Percentiles rank a stretch among this genome's conserved stretches.
Evolutionary conservation across 371 early-diverging fungal species (phyloP).

Genomic region (Apophysomyces elegans): DNA sequence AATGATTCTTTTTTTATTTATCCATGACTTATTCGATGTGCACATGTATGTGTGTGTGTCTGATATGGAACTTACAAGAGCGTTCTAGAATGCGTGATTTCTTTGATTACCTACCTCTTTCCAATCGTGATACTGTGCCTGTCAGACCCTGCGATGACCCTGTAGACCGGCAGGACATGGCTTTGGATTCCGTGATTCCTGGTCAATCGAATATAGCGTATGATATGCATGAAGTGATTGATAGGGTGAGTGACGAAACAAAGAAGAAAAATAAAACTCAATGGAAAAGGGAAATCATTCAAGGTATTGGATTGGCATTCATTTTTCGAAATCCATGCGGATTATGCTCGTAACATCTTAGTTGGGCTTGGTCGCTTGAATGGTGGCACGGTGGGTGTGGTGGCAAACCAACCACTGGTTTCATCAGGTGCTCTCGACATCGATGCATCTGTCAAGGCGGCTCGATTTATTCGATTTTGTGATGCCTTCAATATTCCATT

Average conservation of each 20-base stretch:
- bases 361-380: slow-evolving; percentile 88
- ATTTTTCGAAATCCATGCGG: slow-evolving; percentile 93
- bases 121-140: slow-evolving; percentile 77
- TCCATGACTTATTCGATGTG: too few species aligned
- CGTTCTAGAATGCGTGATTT: slow-evolving; percentile 76
- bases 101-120: slow-evolving; percentile 86
- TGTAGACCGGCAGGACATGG: slow-evolving; percentile 73
- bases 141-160: slow-evolving; percentile 76
- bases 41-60: not conserved
- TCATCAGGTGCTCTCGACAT: slow-evolving; percentile 97
- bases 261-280: not conserved
- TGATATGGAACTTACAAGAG: not conserved
- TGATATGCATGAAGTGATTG: slow-evolving; percentile 91
- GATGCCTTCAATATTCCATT: slow-evolving; percentile 97
- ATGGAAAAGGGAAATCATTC: not conserved
- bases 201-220: slow-evolving; percentile 92
- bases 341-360: slow-evolving; percentile 93
- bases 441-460: slow-evolving; percentile 94
- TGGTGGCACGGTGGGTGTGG: slow-evolving; percentile 92
- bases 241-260: slow-evolving; percentile 51
- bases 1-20: not conserved
- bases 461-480: slow-evolving; percentile 95
- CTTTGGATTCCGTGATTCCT: slow-evolving; percentile 89
- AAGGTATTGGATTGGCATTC: slow-evolving; percentile 83
- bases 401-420: slow-evolving; percentile 95